A percentile compares a stretch with the other conserved stretches of the same genome.
Evolutionary conservation across 345 rosid genomes (phyloP).

Genomic region (Rhizophora apiculata): DNA sequence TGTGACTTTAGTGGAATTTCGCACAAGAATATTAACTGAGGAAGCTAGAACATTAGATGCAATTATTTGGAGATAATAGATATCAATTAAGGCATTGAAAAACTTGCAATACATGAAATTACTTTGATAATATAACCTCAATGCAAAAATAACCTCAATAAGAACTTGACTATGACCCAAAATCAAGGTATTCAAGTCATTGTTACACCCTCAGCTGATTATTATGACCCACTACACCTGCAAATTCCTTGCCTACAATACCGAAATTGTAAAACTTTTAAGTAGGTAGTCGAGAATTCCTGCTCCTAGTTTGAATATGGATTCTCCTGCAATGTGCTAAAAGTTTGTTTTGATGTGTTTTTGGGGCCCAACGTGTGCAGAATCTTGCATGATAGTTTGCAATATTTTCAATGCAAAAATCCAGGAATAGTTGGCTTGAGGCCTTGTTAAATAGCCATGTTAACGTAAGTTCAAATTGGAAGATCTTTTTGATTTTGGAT

Average conservation of each 20-base stretch:
- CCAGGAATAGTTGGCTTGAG: conserved; percentile 98
- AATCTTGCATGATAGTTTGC: conserved; percentile 84
- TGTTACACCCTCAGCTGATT: conserved; percentile 28
- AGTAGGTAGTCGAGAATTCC: conserved; percentile 45
- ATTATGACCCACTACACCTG: conserved; percentile 3
- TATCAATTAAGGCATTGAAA: too few relatives aligned
- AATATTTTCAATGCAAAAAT: conserved; percentile 90
- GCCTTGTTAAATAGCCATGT: conserved; percentile 84
- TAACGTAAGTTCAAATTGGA: conserved; percentile 91
- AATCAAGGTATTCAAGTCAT: conserved; percentile 44
- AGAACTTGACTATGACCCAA: neutral
- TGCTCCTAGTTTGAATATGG: conserved; percentile 5
- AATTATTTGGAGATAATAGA: too few relatives aligned
- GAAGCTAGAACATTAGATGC: too few relatives aligned
- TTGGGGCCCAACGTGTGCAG: conserved; percentile 64
- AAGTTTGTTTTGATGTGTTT: neutral
- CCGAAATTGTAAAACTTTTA: conserved; percentile 71
- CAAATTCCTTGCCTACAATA: conserved; percentile 53
- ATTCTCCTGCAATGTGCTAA: neutral
- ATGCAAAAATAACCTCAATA: too few relatives aligned
- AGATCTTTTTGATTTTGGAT: conserved; percentile 66
- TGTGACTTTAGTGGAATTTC: too few relatives aligned
- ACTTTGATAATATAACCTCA: too few relatives aligned
- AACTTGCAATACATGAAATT: too few relatives aligned
- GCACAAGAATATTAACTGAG: too few relatives aligned